Evolutionary conservation across 441 rosid genomes (phyloP).

Genomic region (Pelargonium australe): DNA sequence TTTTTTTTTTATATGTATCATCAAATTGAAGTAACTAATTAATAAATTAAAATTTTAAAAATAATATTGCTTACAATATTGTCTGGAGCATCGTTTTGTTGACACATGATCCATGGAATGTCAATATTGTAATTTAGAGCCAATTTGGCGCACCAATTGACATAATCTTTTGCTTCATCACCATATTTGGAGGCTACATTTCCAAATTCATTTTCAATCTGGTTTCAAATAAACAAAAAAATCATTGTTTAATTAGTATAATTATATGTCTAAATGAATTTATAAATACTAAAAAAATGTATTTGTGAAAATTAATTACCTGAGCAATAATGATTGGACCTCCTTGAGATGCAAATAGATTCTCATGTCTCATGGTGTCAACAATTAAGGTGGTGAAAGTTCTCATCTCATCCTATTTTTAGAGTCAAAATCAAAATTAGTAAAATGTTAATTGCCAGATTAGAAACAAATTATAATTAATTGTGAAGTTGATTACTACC

Average conservation of each 20-base stretch:
- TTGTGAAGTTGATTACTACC: too few species aligned
- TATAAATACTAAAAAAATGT: too few species aligned
- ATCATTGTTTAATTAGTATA: too few species aligned
- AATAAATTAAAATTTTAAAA: too few species aligned
- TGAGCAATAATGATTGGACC: slow-evolving; percentile 21
- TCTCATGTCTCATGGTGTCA: slow-evolving; percentile 18
- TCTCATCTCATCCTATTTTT: slow-evolving; percentile 15
- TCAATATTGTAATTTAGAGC: slow-evolving; percentile 13
- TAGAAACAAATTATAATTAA: too few species aligned
- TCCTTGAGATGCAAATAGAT: slow-evolving; percentile 24
- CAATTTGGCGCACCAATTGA: slow-evolving; percentile 16
- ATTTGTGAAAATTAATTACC: background rate
- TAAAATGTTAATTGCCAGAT: too few species aligned
- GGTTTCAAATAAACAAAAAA: background rate
- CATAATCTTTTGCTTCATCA: slow-evolving; percentile 11
- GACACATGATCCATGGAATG: slow-evolving; percentile 26
- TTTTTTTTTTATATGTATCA: too few species aligned
- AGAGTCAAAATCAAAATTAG: too few species aligned
- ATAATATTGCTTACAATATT: slow-evolving; percentile 8
- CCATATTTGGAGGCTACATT: slow-evolving; percentile 7
- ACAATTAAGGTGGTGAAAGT: slow-evolving; percentile 18
- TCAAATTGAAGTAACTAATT: too few species aligned
- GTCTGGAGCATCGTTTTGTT: slow-evolving; percentile 16
- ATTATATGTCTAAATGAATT: too few species aligned
- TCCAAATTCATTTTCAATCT: slow-evolving; percentile 26